phyloP scores from a whole-genome alignment of 1,284 basidiomycete species.

The Ceratobasidium sp. region DNA sequence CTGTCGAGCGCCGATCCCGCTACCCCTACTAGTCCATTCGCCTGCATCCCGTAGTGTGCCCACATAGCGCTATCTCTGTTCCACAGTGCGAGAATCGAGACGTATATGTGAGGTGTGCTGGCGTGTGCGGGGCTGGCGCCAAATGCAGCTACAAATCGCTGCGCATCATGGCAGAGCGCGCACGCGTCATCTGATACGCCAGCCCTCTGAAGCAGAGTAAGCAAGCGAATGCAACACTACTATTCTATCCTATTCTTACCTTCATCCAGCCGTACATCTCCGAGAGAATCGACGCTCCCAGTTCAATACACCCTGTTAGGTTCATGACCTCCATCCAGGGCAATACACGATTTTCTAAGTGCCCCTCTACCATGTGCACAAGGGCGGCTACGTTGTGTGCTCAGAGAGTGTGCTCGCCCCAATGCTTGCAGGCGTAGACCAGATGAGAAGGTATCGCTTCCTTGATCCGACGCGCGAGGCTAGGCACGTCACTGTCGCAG shows the following conservation, averaged over 20 bases:
- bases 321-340: constrained; percentile 33
- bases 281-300: not conserved
- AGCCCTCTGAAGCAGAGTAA: not conserved
- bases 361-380: not conserved
- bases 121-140: not conserved
- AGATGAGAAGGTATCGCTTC: not conserved
- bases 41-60: not conserved
- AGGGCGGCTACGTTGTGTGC: not conserved
- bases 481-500: not conserved
- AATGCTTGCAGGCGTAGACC: constrained; percentile 11
- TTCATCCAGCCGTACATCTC: not conserved
- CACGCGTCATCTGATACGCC: not conserved
- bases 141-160: not conserved
- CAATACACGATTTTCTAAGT: not conserved
- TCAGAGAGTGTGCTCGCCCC: constrained; percentile 2
- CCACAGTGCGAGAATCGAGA: constrained; percentile 15
- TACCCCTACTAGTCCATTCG: too few relatives aligned
- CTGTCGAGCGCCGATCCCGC: not conserved
- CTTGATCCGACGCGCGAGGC: not conserved
- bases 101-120: constrained; percentile 32
- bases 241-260: not conserved
- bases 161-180: not conserved
- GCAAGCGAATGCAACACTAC: not conserved
- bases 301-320: not conserved
- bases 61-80: not conserved